phyloP scores from a whole-genome alignment of 352 stramenopile species.

The Proteromonas lacertae region DNA sequence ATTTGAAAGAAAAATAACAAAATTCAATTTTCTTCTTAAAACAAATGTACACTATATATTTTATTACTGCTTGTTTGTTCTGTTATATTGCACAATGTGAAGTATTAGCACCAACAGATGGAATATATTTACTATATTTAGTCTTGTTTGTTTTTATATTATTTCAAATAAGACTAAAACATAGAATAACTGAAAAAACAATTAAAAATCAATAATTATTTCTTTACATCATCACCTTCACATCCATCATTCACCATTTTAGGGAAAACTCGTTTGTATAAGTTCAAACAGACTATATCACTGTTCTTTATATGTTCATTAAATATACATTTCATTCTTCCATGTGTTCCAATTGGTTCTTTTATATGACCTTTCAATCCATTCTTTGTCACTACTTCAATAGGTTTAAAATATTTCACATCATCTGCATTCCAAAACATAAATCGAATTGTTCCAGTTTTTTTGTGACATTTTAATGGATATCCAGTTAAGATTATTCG shows the following conservation, averaged over 20 bases:
- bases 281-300: slow-evolving; percentile 83
- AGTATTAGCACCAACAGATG: too few relatives aligned
- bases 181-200: too few relatives aligned
- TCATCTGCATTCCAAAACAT: slow-evolving; percentile 31
- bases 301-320: slow-evolving; percentile 92
- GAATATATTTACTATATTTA: too few relatives aligned
- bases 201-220: too few relatives aligned
- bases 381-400: slow-evolving; percentile 83
- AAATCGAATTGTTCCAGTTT: slow-evolving; percentile 81
- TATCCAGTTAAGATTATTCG: slow-evolving; percentile 86
- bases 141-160: too few relatives aligned
- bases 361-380: slow-evolving; percentile 86
- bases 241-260: slow-evolving; percentile 27
- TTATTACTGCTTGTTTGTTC: too few relatives aligned
- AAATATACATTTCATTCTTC: slow-evolving; percentile 93
- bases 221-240: too few relatives aligned
- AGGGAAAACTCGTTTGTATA: slow-evolving; percentile 97
- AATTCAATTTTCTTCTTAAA: too few relatives aligned
- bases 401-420: slow-evolving; percentile 71
- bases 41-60: too few relatives aligned
- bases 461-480: slow-evolving; percentile 86
- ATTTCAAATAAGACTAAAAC: too few relatives aligned
- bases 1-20: too few relatives aligned
- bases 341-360: slow-evolving; percentile 85
- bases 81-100: too few relatives aligned